These are phyloP conservation scores for Ganoderma lingzhi DNA, from an alignment of 1,284 basidiomycete genomes.

Conservation along the genomic window DNA sequence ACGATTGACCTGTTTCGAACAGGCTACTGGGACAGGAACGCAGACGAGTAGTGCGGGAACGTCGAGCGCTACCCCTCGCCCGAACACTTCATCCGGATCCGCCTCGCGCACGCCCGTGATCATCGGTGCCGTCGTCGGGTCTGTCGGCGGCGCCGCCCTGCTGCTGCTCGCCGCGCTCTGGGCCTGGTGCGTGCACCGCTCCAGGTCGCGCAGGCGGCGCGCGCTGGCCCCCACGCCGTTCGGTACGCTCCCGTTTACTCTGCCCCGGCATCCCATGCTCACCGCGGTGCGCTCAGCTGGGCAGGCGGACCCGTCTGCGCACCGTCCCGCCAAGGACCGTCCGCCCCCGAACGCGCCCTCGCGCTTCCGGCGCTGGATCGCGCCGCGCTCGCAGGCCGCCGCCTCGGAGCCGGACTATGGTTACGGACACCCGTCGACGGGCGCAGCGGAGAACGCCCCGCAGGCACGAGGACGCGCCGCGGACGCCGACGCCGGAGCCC, in stretches of 20 bases:
- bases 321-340: background rate
- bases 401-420: background rate
- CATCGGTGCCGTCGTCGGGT: slow-evolving; percentile 8
- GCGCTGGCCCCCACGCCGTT: background rate
- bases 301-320: background rate
- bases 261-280: background rate
- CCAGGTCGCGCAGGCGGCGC: background rate
- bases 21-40: background rate
- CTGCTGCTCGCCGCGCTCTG: slow-evolving; percentile 2
- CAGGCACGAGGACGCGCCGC: background rate
- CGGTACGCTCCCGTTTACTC: background rate
- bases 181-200: background rate
- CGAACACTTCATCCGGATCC: background rate
- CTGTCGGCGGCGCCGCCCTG: background rate
- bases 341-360: background rate
- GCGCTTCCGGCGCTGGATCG: background rate
- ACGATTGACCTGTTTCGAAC: background rate
- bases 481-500: background rate
- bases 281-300: background rate
- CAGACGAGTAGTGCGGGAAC: background rate
- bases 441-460: background rate
- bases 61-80: background rate
- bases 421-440: background rate
- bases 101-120: slow-evolving; percentile 7
- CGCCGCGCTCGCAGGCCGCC: background rate